Evolutionary conservation across 2,329 filamentous ascomycete species (phyloP), one percentile per base, ranked within the genome.

Genomic region (Raffaelea albimanens): DNA sequence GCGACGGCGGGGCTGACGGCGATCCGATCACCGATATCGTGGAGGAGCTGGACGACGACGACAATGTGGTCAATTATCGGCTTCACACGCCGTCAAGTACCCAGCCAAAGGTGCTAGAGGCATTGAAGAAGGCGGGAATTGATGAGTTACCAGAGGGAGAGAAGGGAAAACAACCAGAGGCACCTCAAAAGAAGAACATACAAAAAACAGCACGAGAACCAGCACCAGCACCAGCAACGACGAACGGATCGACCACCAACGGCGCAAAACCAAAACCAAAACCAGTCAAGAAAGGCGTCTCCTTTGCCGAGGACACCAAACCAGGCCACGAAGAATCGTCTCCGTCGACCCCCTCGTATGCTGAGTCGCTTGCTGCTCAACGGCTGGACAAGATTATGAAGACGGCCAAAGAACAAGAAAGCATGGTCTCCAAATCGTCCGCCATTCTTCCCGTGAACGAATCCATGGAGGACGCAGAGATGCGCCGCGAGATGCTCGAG

Each of bases 21-120:
- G 69, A 89, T 45, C 86, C 89, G 0, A 77, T 97, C 50, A 90
- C 85, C 29, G 93, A 97, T 57, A 97, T 98, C 54, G 72, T 88
- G 47, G 93, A 98, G 65, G 81, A 95, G 67, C 71, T 97, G 21
- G 93, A 97, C 59, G 90, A 96, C 9, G 79, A 95, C 11, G 93
- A 83, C 48, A 93, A 95, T 58, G 76, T 97, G 4, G 65, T 95
- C 44, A 85, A 79, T 0, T 80, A 76, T 56, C 76, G 70, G 47
- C 67, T 84, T 25, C 78, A 80, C 34, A 77, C 69, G n/a, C 84
- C 88, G 0, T 83, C 82, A 7, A 78, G 83, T 45, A 69, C 75
- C 14, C 77, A 85, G 18, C 71, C 80, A 9, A 77, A 85, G 54
- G 70, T 96, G 4, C 62, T 85, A 16, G 81, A 91, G 44, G 78